phyloP scores from a whole-genome alignment of 2,329 filamentous ascomycete species.

The Fusarium austroafricanum region DNA sequence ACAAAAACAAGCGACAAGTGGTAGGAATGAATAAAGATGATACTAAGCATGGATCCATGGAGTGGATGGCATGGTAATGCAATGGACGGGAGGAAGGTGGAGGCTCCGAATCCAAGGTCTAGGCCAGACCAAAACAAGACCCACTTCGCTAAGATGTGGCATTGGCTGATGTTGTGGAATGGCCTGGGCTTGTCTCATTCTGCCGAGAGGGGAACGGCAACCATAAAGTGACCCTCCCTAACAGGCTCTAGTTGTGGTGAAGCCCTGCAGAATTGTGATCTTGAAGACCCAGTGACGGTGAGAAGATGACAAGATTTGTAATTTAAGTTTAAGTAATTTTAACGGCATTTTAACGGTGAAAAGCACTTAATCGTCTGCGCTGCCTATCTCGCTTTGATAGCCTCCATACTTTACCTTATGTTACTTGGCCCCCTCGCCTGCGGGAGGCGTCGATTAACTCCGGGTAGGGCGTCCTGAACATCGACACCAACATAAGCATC shows the following conservation, averaged over 20 bases:
- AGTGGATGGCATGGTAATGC: neutral
- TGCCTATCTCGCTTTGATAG: rapidly evolving
- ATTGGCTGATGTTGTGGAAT: conserved; percentile 22
- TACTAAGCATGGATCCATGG: conserved; percentile 7
- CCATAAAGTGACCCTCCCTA: conserved; percentile 2
- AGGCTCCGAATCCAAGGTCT: conserved; percentile 19
- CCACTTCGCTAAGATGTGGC: conserved; percentile 9
- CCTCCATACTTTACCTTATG: neutral
- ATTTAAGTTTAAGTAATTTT: rapidly evolving
- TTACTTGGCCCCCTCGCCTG: neutral
- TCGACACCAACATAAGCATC: neutral
- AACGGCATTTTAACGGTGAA: rapidly evolving
- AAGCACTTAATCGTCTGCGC: too few species aligned
- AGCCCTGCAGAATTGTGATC: neutral
- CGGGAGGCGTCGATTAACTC: conserved; percentile 1
- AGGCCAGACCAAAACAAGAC: conserved; percentile 16
- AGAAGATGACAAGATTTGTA: neutral
- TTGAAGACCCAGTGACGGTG: too few species aligned
- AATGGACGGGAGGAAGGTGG: conserved; percentile 19
- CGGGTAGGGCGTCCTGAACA: neutral
- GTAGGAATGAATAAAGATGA: conserved; percentile 23
- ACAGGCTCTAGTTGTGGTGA: neutral
- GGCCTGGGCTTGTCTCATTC: conserved; percentile 13
- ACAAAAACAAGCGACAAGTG: conserved; percentile 11
- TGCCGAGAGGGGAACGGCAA: conserved; percentile 10